Conservation (phyloP, 2,329 filamentous ascomycete genomes). For the Claviceps maximensis region DNA sequence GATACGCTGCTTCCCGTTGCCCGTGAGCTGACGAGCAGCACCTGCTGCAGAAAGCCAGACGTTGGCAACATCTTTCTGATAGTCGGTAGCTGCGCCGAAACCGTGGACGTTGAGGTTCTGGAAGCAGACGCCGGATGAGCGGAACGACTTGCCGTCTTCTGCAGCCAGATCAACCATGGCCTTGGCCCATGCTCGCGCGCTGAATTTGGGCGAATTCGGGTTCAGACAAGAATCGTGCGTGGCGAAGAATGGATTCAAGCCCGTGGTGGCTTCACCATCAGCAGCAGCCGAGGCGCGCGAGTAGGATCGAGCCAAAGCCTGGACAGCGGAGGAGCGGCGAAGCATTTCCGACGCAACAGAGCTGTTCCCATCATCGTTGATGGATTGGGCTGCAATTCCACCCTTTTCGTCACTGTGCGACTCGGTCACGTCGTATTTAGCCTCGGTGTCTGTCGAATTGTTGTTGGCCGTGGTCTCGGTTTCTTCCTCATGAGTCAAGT, state of each 20-base stretch:
- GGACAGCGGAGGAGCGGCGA: constrained; percentile 38
- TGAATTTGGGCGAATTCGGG: constrained; percentile 40
- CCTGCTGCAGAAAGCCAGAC: constrained; percentile 39
- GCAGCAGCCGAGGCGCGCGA: constrained; percentile 31
- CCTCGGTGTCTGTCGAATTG: constrained; percentile 20
- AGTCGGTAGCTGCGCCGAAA: constrained; percentile 54
- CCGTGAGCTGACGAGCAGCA: constrained; percentile 34
- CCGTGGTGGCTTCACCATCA: constrained; percentile 6
- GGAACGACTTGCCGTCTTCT: constrained; percentile 39
- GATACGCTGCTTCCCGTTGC: constrained; percentile 41
- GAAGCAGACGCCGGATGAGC: constrained; percentile 52
- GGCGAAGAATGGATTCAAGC: constrained; percentile 36
- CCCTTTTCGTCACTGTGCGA: constrained; percentile 17
- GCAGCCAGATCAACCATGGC: constrained; percentile 39
- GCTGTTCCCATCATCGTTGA: constrained; percentile 11
- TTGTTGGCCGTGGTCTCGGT: constrained; percentile 13
- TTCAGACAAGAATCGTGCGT: constrained; percentile 38
- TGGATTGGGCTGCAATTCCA: constrained; percentile 15
- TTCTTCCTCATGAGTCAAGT: constrained; percentile 14
- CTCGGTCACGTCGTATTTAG: constrained; percentile 24
- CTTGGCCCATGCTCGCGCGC: constrained; percentile 45
- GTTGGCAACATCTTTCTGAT: constrained; percentile 54
- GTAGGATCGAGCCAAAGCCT: constrained; percentile 41
- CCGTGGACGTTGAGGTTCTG: constrained; percentile 56
- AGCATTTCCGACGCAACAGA: constrained; percentile 28